Base-by-base conservation (phyloP, 2,329 filamentous ascomycete genomes). In the Colletotrichum karsti region DNA sequence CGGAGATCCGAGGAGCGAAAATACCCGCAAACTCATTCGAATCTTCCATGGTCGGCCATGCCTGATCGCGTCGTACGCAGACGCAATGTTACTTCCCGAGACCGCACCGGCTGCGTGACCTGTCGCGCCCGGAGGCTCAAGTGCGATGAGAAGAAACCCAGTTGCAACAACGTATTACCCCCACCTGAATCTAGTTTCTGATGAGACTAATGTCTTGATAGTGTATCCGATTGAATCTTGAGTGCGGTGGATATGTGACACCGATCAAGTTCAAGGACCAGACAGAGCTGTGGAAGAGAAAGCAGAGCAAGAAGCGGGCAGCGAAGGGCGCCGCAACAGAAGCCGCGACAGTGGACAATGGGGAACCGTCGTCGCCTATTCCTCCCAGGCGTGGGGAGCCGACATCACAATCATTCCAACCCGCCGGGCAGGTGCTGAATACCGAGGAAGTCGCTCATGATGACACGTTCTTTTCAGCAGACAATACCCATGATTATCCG, bases 51-150 rank as follows among this genome's bases (percentile, higher is more conserved):
- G 33, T 35, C 33, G 9, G 42, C 30, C 33, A 59, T 59, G 42
- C 20, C 56, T 6, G 56, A 59, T 10, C 41, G 42, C 20, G 56
- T 59, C 20, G 48, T 50, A 48, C 60, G 60, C 12, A 57, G 41
- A 26, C 60, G 60, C 20, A 57, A 63, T 48, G 60, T 63, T 15
- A 63, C 60, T 12, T 35, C 60, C 1, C 53, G 60, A 8, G 42
- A 57, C 9, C 60, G 60, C 30, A 58, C 60, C 18, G 51, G 60
- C 53, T 63, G 60, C 33, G 41, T 63, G 4, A 63, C 60, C 0
- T 84, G 82, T 61, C 76, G 82, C 20, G 78, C 80, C 3, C 74
- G 82, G 44, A 78, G 80, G 70, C 82, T 81, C 3, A 83, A 83
- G 62, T 84, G 82, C 71, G 82, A 84, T 61, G 81, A 83, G 57